Conservation (phyloP, 2,329 filamentous ascomycete species). For the Cladosporium phlei region DNA sequence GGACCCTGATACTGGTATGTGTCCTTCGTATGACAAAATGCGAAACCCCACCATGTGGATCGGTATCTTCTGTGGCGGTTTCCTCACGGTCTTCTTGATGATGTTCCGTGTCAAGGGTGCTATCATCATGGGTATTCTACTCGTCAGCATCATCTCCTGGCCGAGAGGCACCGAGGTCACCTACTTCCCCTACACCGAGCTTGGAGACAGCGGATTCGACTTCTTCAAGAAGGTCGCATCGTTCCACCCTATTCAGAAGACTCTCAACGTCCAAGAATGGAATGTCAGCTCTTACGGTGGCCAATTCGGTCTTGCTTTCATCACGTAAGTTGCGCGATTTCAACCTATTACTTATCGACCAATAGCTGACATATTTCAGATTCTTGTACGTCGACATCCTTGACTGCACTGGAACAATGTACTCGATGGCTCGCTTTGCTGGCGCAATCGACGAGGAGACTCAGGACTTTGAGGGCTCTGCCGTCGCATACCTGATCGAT, state of each 20-base stretch:
- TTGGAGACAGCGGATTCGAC: conserved; percentile 68
- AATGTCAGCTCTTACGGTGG: conserved; percentile 62
- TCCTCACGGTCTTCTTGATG: conserved; percentile 75
- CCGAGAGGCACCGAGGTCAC: conserved; percentile 70
- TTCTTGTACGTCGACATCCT: conserved; percentile 90
- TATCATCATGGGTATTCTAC: conserved; percentile 74
- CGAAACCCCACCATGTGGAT: conserved; percentile 80
- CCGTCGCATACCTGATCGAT: conserved; percentile 78
- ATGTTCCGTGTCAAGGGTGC: conserved; percentile 83
- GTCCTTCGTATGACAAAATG: conserved; percentile 67
- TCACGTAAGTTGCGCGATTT: conserved; percentile 49
- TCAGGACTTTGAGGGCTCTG: conserved; percentile 81
- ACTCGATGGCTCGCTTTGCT: conserved; percentile 83
- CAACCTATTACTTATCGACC: not conserved
- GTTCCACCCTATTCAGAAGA: conserved; percentile 70
- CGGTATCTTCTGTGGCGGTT: conserved; percentile 79
- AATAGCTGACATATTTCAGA: not conserved
- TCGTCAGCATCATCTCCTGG: conserved; percentile 87
- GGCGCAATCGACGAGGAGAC: conserved; percentile 75
- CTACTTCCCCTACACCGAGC: conserved; percentile 68
- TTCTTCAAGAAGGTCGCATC: conserved; percentile 86
- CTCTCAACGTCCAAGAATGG: conserved; percentile 70
- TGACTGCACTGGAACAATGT: conserved; percentile 79
- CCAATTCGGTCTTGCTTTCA: conserved; percentile 76
- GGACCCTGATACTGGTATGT: conserved; percentile 49